A percentile compares a stretch with the other conserved stretches of the same genome.
phyloP scores from a whole-genome alignment of 805 yeast genomes.

The Nakazawaea ishiwadae region DNA sequence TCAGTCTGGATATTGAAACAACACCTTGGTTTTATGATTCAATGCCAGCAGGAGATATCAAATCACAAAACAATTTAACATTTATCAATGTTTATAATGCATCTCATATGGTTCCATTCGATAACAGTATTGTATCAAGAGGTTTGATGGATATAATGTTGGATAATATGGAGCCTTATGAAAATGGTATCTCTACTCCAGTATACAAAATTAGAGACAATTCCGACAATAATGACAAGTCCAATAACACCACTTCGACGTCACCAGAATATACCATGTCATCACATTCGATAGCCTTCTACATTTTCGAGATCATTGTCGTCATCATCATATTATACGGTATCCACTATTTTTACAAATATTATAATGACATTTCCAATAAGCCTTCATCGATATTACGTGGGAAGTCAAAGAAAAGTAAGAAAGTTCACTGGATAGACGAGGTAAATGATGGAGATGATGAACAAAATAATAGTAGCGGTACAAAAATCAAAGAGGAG shows the following conservation, averaged over 20 bases:
- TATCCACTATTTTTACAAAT: slow-evolving; percentile 21
- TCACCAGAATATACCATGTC: neutral
- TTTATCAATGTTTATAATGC: slow-evolving; percentile 70
- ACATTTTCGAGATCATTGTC: slow-evolving; percentile 20
- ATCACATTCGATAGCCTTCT: slow-evolving; percentile 15
- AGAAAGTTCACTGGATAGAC: slow-evolving; percentile 30
- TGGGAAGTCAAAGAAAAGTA: slow-evolving; percentile 20
- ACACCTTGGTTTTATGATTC: slow-evolving; percentile 42
- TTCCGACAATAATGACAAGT: neutral
- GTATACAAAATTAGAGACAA: slow-evolving; percentile 6
- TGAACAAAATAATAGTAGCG: slow-evolving; percentile 9
- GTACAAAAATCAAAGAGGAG: neutral
- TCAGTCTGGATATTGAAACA: slow-evolving; percentile 27
- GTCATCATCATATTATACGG: slow-evolving; percentile 18
- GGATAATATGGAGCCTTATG: slow-evolving; percentile 25
- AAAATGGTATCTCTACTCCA: slow-evolving; percentile 21
- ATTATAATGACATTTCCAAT: slow-evolving; percentile 14
- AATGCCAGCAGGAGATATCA: slow-evolving; percentile 32
- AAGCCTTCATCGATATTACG: slow-evolving; percentile 17
- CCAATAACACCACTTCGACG: too few relatives aligned
- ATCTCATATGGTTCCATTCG: slow-evolving; percentile 94
- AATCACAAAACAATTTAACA: slow-evolving; percentile 64
- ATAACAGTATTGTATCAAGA: slow-evolving; percentile 62
- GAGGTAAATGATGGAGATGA: slow-evolving; percentile 19
- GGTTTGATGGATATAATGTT: slow-evolving; percentile 58